phyloP scores from a whole-genome alignment of 371 early-diverging fungal genomes.

The Homolaphlyctis polyrhiza region DNA sequence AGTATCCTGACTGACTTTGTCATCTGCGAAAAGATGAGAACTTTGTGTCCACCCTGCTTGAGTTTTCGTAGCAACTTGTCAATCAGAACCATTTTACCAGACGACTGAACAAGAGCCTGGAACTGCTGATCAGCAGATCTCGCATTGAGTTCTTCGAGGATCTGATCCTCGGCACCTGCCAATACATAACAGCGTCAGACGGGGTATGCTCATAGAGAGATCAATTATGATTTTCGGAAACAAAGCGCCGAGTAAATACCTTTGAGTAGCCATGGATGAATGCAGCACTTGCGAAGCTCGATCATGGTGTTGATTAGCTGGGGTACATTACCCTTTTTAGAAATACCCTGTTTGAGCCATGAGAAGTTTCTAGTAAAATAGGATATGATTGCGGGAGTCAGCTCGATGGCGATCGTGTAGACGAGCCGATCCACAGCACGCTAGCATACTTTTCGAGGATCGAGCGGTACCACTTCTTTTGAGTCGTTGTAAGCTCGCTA shows the following conservation, averaged over 20 bases:
- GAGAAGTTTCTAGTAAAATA: slow-evolving; percentile 88
- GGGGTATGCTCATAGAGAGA: neutral
- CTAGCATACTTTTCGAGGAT: slow-evolving; percentile 67
- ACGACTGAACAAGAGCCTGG: slow-evolving; percentile 72
- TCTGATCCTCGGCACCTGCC: slow-evolving; percentile 84
- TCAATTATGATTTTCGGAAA: neutral
- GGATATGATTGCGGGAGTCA: too few relatives aligned
- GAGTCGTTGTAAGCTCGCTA: slow-evolving; percentile 80
- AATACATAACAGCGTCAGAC: too few relatives aligned
- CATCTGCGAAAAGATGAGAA: slow-evolving; percentile 98
- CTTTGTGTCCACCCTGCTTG: slow-evolving; percentile 88
- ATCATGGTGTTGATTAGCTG: slow-evolving; percentile 92
- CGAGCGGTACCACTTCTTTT: slow-evolving; percentile 89
- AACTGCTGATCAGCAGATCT: slow-evolving; percentile 62
- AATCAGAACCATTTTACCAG: slow-evolving; percentile 89
- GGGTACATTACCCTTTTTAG: slow-evolving; percentile 52
- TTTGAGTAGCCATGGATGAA: slow-evolving; percentile 96
- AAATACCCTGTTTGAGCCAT: slow-evolving; percentile 54
- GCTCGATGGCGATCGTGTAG: slow-evolving; percentile 10
- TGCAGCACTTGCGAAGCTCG: slow-evolving; percentile 98
- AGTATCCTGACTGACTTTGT: slow-evolving; percentile 96
- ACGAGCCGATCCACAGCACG: slow-evolving; percentile 32
- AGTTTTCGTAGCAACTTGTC: slow-evolving; percentile 85
- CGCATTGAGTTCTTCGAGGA: slow-evolving; percentile 53
- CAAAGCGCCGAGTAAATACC: slow-evolving; percentile 15